Base-by-base conservation (phyloP, 176 grass and related monocot genomes). In the Juncus effusus region DNA sequence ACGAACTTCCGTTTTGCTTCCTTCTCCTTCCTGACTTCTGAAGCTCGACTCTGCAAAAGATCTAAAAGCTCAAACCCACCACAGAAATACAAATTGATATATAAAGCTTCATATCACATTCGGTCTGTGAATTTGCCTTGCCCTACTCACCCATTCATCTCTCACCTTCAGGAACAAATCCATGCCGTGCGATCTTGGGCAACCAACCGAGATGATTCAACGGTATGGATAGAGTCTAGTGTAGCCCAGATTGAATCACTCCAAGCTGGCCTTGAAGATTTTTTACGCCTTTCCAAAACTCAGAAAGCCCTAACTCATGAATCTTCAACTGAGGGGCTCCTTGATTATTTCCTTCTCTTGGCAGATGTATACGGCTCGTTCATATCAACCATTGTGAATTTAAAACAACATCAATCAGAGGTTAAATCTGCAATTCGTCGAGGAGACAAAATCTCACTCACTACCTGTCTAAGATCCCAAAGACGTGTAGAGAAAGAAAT, bases 261-360 rank as follows among this genome's bases (percentile, higher is more conserved):
- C 54, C 85, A 82, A 50, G 66, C 79, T 63, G 81, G 78, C 4
- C 78, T 94, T 15, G 79, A 11, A 50, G 81, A 88, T 16, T 79
- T 88, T 0, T 79, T 88, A 2, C 61, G 61, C 58, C 72, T 85
- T 6, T 76, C 79, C 19, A 68, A 79, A 53, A 76, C 75, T 3
- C 78, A 82, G 70, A 74, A 53, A 16, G 51, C 67, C 9, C 71
- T 88, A 75, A 62, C 59, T 10, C 52, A 63, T n/a, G 28, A 10
- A 7, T 56, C 38, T 38, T 40, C 56, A 47, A 15, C 12, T 8
- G 88, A 92, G 40, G 74, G 78, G 40, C 62, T 88, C 15, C 85
- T 93, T 2, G 89, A 88, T 76, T 65, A 70, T 28, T 88, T 85
- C 75, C 85, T 93, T 64, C 56, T 54, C 72, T 82, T 93, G 12